phyloP scores from a whole-genome alignment of 2,329 filamentous ascomycete genomes.

The Trichoderma sp. region DNA sequence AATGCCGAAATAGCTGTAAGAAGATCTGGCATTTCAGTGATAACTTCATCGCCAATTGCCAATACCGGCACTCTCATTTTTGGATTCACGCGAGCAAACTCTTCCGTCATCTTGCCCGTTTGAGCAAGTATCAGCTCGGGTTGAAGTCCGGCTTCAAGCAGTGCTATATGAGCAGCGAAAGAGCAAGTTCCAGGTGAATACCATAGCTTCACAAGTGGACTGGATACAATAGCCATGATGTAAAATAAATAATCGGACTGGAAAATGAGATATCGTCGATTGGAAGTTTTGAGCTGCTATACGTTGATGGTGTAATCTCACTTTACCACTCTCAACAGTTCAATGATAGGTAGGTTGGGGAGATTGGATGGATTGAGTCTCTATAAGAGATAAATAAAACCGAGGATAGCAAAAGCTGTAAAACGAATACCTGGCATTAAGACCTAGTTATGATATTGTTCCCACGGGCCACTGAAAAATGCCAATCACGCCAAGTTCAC shows the following conservation, averaged over 20 bases:
- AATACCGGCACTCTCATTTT: slow-evolving; percentile 11
- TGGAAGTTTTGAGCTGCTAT: neutral
- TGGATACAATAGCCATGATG: neutral
- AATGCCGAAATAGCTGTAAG: slow-evolving; percentile 10
- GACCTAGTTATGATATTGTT: neutral
- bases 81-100: slow-evolving; percentile 4
- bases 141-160: slow-evolving; percentile 9
- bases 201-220: neutral
- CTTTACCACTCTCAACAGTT: neutral
- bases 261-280: neutral
- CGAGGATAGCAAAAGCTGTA: neutral
- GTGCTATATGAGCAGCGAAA: neutral
- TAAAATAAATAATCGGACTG: neutral
- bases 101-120: neutral
- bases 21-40: slow-evolving; percentile 17
- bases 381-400: neutral
- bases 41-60: neutral
- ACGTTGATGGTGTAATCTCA: neutral
- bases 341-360: neutral
- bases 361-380: too few species aligned
- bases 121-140: neutral
- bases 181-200: slow-evolving; percentile 6
- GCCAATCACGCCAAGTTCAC: neutral
- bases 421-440: neutral
- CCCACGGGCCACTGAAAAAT: neutral